phyloP scores from a whole-genome alignment of 2,329 filamentous ascomycete species.

The Penicillium sp. region DNA sequence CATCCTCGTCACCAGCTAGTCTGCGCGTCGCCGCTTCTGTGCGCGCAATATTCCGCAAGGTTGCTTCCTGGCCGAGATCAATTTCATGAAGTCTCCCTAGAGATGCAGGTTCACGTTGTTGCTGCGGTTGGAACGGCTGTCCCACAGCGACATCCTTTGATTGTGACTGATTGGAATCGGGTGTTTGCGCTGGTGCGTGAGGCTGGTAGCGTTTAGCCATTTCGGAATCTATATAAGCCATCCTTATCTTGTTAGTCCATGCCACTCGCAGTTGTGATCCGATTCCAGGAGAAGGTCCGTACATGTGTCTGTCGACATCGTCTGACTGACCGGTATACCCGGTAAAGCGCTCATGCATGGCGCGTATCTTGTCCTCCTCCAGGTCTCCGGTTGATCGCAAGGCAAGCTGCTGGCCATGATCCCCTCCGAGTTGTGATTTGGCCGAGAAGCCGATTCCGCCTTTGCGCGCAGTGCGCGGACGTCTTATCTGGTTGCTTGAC shows the following conservation, averaged over 20 bases:
- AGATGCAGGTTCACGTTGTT: conserved; percentile 51
- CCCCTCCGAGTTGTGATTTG: conserved; percentile 25
- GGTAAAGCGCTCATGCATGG: conserved; percentile 56
- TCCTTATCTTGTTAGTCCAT: conserved; percentile 63
- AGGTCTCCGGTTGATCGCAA: conserved; percentile 30
- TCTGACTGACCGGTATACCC: conserved; percentile 60
- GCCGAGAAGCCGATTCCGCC: conserved; percentile 51
- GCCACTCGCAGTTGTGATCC: conserved; percentile 15
- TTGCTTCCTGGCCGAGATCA: conserved; percentile 53
- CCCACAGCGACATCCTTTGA: conserved; percentile 13
- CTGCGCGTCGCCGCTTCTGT: conserved; percentile 48
- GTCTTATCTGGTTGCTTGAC: conserved; percentile 26
- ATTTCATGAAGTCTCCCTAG: conserved; percentile 60
- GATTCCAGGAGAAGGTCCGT: conserved; percentile 38
- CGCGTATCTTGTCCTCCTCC: conserved; percentile 38
- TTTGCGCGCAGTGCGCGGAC: conserved; percentile 38
- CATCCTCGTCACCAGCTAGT: conserved; percentile 36
- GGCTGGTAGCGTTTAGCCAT: conserved; percentile 56
- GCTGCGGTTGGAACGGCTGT: conserved; percentile 25
- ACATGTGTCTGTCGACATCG: conserved; percentile 66
- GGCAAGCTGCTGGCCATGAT: conserved; percentile 28
- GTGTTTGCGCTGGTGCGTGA: conserved; percentile 18
- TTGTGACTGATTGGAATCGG: conserved; percentile 6
- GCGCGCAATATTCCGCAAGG: conserved; percentile 45
- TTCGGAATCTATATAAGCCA: conserved; percentile 67